Conservation (phyloP, 108 stramenopile genomes). For the Hondaea fermentalgiana region DNA sequence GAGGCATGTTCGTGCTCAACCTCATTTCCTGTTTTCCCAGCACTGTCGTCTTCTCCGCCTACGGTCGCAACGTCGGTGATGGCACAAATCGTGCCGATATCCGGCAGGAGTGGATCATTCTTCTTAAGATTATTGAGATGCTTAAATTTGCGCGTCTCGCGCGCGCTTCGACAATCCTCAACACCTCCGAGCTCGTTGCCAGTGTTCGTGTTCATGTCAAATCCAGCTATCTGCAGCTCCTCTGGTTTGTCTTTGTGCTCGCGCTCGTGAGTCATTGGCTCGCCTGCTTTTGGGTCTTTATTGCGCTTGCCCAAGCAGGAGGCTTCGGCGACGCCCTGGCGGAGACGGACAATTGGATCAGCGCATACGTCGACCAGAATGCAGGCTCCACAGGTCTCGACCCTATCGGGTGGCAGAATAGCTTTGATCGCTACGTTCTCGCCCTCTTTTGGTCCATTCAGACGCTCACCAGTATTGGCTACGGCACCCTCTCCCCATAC, state of each 20-base stretch:
- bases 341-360: slow-evolving; percentile 38
- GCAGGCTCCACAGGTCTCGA: slow-evolving; percentile 35
- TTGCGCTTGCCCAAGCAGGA: slow-evolving; percentile 34
- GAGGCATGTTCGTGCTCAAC: slow-evolving; percentile 39
- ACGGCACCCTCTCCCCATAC: slow-evolving; percentile 39
- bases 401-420: slow-evolving; percentile 41
- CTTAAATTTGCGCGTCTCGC: slow-evolving; percentile 26
- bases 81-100: background rate
- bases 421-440: slow-evolving; percentile 38
- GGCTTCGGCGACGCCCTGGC: slow-evolving; percentile 24
- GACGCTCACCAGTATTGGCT: slow-evolving; percentile 43
- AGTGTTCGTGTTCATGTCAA: background rate
- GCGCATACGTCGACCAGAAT: slow-evolving; percentile 26
- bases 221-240: slow-evolving; percentile 9
- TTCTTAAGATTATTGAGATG: slow-evolving; percentile 17
- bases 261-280: slow-evolving; percentile 18
- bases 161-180: background rate
- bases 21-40: slow-evolving; percentile 32
- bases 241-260: slow-evolving; percentile 3
- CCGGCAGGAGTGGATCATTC: background rate
- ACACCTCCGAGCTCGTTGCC: background rate
- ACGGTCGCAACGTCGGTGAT: background rate
- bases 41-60: background rate
- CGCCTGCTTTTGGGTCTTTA: slow-evolving; percentile 29
- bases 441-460: slow-evolving; percentile 49